Percentiles rank a stretch among this genome's conserved stretches.
These are phyloP conservation scores for Phialocephala subalpina DNA, from an alignment of 2,329 filamentous ascomycete genomes.

Conservation along the genomic window DNA sequence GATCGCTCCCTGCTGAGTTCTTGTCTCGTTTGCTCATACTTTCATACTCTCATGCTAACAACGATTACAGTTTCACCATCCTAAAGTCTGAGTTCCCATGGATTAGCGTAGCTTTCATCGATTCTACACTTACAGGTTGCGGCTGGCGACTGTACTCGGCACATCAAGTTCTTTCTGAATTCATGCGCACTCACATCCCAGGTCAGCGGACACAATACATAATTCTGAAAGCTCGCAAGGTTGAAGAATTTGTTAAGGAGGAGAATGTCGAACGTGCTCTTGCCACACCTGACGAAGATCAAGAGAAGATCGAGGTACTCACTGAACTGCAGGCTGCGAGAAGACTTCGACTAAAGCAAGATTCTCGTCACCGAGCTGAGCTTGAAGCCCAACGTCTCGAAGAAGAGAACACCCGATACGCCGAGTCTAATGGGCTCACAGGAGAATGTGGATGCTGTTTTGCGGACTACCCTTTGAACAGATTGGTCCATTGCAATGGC, in stretches of 20 bases:
- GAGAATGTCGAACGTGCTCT: conserved; percentile 23
- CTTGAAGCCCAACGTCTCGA: conserved; percentile 44
- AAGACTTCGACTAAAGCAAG: conserved; percentile 39
- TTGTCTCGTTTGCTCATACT: background rate
- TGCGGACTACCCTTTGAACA: conserved; percentile 68
- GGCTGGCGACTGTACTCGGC: conserved; percentile 43
- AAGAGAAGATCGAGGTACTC: conserved; percentile 30
- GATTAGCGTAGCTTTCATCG: conserved; percentile 48
- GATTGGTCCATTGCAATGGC: conserved; percentile 72
- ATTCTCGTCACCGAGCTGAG: conserved; percentile 49
- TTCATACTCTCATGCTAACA: conserved; percentile 20
- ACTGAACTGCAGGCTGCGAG: conserved; percentile 52
- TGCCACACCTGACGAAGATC: background rate
- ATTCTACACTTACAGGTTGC: conserved; percentile 43
- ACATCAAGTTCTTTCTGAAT: conserved; percentile 46
- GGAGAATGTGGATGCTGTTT: conserved; percentile 80
- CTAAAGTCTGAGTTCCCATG: conserved; percentile 45
- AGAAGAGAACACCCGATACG: conserved; percentile 50
- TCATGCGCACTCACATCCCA: conserved; percentile 44
- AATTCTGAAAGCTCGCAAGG: conserved; percentile 41
- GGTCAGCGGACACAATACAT: conserved; percentile 38
- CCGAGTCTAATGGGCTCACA: conserved; percentile 58
- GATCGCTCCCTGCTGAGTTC: no score
- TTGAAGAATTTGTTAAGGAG: conserved; percentile 25
- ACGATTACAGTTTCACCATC: conserved; percentile 33